phyloP scores from a whole-genome alignment of 2,329 filamentous ascomycete genomes.

The Botryotinia convoluta region DNA sequence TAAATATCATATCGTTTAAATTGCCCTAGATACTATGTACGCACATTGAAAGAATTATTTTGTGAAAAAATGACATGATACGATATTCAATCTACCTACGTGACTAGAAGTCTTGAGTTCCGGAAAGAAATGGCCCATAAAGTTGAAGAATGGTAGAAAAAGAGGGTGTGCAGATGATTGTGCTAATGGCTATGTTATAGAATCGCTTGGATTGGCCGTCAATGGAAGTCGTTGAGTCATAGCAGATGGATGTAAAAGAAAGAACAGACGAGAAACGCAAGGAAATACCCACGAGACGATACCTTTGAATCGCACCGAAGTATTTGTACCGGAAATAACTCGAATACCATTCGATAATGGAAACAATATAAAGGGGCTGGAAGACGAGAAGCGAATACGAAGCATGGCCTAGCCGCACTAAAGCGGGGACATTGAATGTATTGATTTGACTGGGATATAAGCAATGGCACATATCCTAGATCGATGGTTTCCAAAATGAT shows the following conservation, averaged over 20 bases:
- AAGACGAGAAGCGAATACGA: background rate
- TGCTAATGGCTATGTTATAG: background rate
- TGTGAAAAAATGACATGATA: background rate
- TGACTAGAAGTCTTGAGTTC: background rate
- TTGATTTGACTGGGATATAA: background rate
- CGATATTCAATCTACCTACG: background rate
- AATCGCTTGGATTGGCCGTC: background rate
- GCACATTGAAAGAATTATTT: background rate
- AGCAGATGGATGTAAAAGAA: background rate
- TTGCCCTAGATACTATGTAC: background rate
- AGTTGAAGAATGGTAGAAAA: background rate
- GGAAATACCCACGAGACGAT: background rate
- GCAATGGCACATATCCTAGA: background rate
- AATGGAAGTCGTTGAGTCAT: background rate
- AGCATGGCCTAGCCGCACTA: background rate
- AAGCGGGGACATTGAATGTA: background rate
- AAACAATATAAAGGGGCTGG: background rate
- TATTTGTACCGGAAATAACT: background rate
- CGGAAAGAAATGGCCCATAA: background rate
- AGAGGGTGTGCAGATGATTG: background rate
- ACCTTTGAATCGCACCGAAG: background rate
- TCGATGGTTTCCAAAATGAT: accelerated
- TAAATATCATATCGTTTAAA: background rate
- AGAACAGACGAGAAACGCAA: background rate
- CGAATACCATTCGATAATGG: background rate